These are phyloP conservation scores for Edaphochlamys debaryana DNA, from an alignment of 139 green algal genomes.

Conservation along the genomic window DNA sequence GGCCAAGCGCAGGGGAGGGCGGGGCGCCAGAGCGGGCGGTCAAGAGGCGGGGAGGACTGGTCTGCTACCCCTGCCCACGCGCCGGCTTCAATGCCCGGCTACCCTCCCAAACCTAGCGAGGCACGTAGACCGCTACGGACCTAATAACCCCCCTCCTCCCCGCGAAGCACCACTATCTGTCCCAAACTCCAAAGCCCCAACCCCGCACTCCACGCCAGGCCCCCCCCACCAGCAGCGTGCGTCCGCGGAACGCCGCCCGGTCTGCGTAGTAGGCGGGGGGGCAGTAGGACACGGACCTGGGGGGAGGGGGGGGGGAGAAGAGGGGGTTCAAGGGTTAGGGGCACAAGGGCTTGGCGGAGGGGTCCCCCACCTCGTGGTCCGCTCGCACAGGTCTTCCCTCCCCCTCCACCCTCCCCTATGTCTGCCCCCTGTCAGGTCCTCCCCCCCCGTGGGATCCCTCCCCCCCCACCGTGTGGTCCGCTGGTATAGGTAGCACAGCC, in stretches of 20 bases:
- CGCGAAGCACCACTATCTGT: no score
- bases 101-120: neutral
- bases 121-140: neutral
- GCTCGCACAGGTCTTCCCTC: neutral
- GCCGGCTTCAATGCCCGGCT: neutral
- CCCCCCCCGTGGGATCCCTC: no score
- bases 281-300: constrained; percentile 56
- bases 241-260: constrained; percentile 64
- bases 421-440: no score
- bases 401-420: neutral
- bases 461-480: constrained; percentile 70
- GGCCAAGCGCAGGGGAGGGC: no score
- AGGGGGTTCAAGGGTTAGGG: neutral
- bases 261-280: constrained; percentile 71
- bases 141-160: neutral
- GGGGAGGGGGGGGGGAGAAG: neutral
- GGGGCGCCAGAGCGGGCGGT: neutral
- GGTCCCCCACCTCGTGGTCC: neutral
- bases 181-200: no score
- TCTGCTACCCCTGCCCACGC: no score
- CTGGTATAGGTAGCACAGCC: constrained; percentile 86
- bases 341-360: neutral
- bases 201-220: no score
- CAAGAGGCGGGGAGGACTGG: no score
- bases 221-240: constrained; percentile 46